Conservation (phyloP, 768 basidiomycete genomes). For the Nidula microcarpa region DNA sequence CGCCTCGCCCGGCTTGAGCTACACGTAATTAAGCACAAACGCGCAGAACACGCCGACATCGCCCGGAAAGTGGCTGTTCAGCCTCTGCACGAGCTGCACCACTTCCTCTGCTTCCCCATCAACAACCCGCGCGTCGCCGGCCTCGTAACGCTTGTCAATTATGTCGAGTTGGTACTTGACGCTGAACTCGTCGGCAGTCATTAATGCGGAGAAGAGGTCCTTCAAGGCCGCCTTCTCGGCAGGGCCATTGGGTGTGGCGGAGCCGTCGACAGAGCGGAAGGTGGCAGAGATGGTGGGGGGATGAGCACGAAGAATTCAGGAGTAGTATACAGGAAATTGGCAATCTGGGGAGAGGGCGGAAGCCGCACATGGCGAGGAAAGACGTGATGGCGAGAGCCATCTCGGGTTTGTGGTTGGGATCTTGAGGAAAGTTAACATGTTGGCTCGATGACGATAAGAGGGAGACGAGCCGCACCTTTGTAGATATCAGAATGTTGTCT, state of each 20-base stretch:
- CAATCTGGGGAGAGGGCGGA: conserved; percentile 78
- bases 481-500: conserved; percentile 76
- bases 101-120: conserved; percentile 28
- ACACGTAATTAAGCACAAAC: conserved; percentile 85
- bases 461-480: conserved; percentile 58
- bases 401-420: conserved; percentile 97
- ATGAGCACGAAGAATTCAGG: conserved; percentile 80
- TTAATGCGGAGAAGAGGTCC: conserved; percentile 76
- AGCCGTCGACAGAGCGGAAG: conserved; percentile 40
- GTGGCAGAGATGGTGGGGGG: conserved; percentile 46
- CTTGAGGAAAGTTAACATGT: conserved; percentile 28
- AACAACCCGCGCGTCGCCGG: conserved; percentile 20
- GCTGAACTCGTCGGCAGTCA: conserved; percentile 61
- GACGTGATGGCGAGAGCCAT: conserved; percentile 94
- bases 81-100: conserved; percentile 56
- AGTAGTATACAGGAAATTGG: conserved; percentile 57
- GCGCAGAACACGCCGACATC: conserved; percentile 94
- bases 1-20: conserved; percentile 78
- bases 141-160: conserved; percentile 63
- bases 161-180: conserved; percentile 52
- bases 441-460: too few relatives aligned
- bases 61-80: conserved; percentile 78
- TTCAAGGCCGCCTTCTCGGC: conserved; percentile 60
- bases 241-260: conserved; percentile 37
- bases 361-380: conserved; percentile 90